Percentiles rank a stretch among this genome's conserved stretches.
Conservation (phyloP, 768 basidiomycete genomes). For the Crucibulum laeve region DNA sequence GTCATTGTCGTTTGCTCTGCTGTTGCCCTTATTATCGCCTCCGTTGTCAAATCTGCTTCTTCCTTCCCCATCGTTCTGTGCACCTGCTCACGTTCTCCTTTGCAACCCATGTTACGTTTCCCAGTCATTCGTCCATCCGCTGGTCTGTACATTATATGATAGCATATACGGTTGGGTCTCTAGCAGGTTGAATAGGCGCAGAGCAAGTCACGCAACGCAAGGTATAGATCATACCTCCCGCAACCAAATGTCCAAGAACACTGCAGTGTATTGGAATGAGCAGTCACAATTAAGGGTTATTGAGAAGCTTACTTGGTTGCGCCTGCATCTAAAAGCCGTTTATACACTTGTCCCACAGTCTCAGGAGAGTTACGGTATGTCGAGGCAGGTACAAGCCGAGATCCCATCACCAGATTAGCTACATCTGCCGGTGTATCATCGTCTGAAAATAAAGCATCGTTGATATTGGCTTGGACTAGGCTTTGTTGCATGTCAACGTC, state of each 20-base stretch:
- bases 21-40: too few species aligned
- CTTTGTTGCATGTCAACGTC: slow-evolving; percentile 3
- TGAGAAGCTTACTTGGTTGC: slow-evolving; percentile 5
- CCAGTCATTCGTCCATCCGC: too few species aligned
- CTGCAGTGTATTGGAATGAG: slow-evolving; percentile 3
- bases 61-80: too few species aligned
- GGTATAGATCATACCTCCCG: slow-evolving; percentile 12
- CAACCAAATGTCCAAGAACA: slow-evolving; percentile 14
- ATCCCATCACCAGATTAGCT: slow-evolving; percentile 10
- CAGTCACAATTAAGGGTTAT: neutral
- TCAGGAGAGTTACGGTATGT: slow-evolving; percentile 11
- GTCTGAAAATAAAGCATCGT: slow-evolving; percentile 7
- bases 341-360: slow-evolving; percentile 15
- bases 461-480: slow-evolving; percentile 7
- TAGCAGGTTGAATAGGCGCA: too few species aligned
- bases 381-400: slow-evolving; percentile 11
- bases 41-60: too few species aligned
- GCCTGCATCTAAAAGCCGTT: slow-evolving; percentile 14
- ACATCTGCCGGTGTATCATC: slow-evolving; percentile 14
- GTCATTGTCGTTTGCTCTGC: too few species aligned
- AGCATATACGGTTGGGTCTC: too few species aligned
- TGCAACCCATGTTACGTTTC: too few species aligned
- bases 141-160: too few species aligned
- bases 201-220: too few species aligned
- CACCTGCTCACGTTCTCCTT: too few species aligned